phyloP scores from a whole-genome alignment of 192 early-diverging fungal genomes.

The Backusella circina region DNA sequence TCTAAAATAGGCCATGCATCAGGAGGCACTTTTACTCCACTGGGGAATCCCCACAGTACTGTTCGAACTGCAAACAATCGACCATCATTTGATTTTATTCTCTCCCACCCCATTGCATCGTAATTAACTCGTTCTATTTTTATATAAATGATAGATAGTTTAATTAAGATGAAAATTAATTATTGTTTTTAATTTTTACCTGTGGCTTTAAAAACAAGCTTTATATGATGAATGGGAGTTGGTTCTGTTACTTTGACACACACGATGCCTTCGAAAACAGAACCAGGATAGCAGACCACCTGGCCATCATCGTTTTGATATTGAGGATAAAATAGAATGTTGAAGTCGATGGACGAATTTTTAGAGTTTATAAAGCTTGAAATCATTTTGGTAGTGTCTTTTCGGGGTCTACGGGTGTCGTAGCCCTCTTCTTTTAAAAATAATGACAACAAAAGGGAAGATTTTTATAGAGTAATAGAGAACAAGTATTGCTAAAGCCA shows the following conservation, averaged over 20 bases:
- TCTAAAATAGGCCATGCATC: constrained; percentile 11
- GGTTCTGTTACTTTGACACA: constrained; percentile 7
- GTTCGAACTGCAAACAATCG: constrained; percentile 26
- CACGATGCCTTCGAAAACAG: constrained; percentile 25
- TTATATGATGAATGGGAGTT: not conserved
- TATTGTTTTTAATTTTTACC: constrained; percentile 1
- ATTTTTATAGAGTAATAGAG: not conserved
- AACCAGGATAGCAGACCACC: constrained; percentile 20
- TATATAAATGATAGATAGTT: not conserved
- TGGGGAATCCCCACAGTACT: constrained; percentile 3
- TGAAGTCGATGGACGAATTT: constrained; percentile 1
- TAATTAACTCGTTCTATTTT: constrained; percentile 26
- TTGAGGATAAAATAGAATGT: constrained; percentile 4
- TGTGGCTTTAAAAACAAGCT: constrained; percentile 20
- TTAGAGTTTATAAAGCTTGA: constrained; percentile 6
- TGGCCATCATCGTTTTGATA: not conserved
- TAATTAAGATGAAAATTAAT: not conserved
- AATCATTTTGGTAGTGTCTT: constrained; percentile 1
- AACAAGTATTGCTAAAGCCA: not conserved
- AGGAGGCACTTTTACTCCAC: not conserved
- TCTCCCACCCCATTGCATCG: constrained; percentile 27
- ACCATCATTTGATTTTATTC: constrained; percentile 9
- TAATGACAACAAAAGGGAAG: constrained; percentile 5
- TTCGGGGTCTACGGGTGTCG: not conserved
- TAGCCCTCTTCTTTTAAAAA: constrained; percentile 13